phyloP scores from a whole-genome alignment of 305 asterid species.

The Solanum hybrid region DNA sequence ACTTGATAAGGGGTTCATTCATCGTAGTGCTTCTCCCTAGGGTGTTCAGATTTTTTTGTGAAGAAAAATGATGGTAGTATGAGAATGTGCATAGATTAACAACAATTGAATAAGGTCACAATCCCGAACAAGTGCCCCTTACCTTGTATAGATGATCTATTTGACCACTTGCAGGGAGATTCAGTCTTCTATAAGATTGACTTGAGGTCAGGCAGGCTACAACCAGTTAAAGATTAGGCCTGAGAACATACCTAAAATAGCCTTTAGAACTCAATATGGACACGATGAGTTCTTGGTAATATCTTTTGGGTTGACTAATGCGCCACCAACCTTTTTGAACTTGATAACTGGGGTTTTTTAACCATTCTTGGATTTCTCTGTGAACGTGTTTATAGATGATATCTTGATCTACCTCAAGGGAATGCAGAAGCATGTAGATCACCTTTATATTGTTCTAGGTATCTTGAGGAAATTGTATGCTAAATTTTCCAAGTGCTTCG shows the following conservation, averaged over 20 bases:
- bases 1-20: not conserved
- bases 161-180: too few species aligned
- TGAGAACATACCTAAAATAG: not conserved
- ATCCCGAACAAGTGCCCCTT: not conserved
- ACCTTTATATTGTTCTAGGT: too few species aligned
- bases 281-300: not conserved
- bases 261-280: not conserved
- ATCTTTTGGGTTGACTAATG: not conserved
- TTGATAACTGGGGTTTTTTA: too few species aligned
- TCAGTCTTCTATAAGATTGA: not conserved
- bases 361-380: too few species aligned
- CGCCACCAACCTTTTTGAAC: too few species aligned
- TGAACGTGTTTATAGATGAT: too few species aligned
- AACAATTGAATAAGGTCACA: too few species aligned
- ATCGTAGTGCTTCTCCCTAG: not conserved
- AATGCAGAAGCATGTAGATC: too few species aligned
- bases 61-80: too few species aligned
- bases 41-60: not conserved
- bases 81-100: not conserved
- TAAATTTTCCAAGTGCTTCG: too few species aligned
- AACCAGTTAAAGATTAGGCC: not conserved
- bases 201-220: not conserved
- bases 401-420: too few species aligned
- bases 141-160: not conserved
- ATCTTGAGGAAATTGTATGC: too few species aligned